Base-by-base conservation (phyloP, 768 basidiomycete genomes). In the Omphalotus guepiniiformis region DNA sequence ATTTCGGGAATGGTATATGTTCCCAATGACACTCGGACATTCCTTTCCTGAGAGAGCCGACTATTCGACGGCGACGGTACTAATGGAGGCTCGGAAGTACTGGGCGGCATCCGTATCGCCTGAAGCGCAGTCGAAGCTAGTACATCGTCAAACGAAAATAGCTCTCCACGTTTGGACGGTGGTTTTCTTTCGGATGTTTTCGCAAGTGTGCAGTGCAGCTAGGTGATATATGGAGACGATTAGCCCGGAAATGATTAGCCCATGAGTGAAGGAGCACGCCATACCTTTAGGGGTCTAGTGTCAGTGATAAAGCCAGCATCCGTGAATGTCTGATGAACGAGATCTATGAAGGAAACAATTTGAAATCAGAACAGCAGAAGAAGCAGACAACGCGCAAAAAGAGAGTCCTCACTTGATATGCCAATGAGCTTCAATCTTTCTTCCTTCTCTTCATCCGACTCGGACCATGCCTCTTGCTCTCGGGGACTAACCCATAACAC, bases 1-100 rank as follows among this genome's bases (percentile, higher is more conserved):
- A 87, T 63, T 52, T 80, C 76, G 26, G 71, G 60, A 6, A 85
- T 74, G 1, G 56, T 41, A 69, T 78, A 85, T 1, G 63, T 55
- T 0, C 85, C 85, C 18, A 86, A 68, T 28, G 78, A 54, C 19
- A 80, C 69, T 3, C 49, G 15, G 60, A 69, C 16, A n/a, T 56
- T 43, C 29, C 44, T 51, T 37, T 44, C 25, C 1, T 23, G 18
- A 3, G 38, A 28, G n/a, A 32, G 30, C n/a, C n/a, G n/a, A 32
- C 30, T 32, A 3, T 28, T 39, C 18, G 18, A n/a, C 16, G 35
- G n/a, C 3, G 30, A 22, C 2, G 12, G 15, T 23, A n/a, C n/a
- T n/a, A n/a, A n/a, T n/a, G n/a, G n/a, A n/a, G 23, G 22, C 5
- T 13, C 19, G 13, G 27, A n/a, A 29, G 42, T 32, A 2, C 19